Evolutionary conservation across 2,329 filamentous ascomycete species (phyloP).

Genomic region (Aspergillus sp.): DNA sequence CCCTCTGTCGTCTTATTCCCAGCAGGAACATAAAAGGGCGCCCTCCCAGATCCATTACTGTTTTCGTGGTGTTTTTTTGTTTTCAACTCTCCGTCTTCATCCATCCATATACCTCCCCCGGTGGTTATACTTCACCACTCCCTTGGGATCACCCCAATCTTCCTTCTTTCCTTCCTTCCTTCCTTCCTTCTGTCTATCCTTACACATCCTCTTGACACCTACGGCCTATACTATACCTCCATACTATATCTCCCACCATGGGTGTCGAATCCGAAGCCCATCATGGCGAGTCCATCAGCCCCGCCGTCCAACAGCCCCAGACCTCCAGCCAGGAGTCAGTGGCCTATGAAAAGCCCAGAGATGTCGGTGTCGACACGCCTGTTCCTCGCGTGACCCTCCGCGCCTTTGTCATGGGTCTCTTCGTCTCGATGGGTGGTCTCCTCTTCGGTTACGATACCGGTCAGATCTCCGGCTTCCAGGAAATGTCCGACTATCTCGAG

Average conservation of each 20-base stretch:
- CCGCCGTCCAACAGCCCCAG: conserved; percentile 18
- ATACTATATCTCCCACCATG: conserved; percentile 20
- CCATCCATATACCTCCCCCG: background rate
- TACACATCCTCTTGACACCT: background rate
- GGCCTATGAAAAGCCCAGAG: conserved; percentile 21
- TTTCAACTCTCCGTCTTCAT: background rate
- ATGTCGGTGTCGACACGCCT: conserved; percentile 26
- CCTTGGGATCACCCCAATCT: background rate
- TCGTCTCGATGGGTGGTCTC: conserved; percentile 47
- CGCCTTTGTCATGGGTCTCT: conserved; percentile 41
- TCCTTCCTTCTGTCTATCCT: background rate
- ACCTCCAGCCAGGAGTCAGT: conserved; percentile 25
- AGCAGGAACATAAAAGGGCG: conserved; percentile 7
- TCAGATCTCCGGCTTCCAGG: conserved; percentile 45
- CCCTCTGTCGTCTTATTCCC: background rate
- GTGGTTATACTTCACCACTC: background rate
- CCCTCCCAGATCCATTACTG: conserved; percentile 4
- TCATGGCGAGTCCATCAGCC: conserved; percentile 32
- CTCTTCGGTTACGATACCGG: conserved; percentile 47
- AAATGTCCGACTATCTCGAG: conserved; percentile 40
- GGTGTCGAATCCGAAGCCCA: conserved; percentile 26
- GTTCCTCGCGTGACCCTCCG: conserved; percentile 36
- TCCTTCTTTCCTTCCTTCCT: background rate
- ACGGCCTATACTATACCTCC: background rate
- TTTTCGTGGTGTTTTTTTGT: conserved; percentile 1